Percentiles rank a stretch among this genome's conserved stretches.
These are phyloP conservation scores for Schizothecium vesticola DNA, from an alignment of 495 filamentous ascomycete genomes.

Conservation along the genomic window DNA sequence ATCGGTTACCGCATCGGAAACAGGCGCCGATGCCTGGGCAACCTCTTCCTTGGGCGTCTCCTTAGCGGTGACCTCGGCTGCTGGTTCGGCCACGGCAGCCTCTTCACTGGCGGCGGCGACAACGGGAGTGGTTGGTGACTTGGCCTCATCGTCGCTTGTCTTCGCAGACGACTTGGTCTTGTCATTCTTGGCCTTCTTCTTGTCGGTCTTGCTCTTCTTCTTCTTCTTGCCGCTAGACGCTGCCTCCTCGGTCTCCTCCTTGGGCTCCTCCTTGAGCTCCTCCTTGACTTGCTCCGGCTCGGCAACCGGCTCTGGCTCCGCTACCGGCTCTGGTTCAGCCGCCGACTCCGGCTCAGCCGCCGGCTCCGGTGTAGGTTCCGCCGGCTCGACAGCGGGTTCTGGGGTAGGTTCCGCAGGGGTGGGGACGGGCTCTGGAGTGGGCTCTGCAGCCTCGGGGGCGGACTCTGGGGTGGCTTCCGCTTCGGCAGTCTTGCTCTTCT, in stretches of 20 bases:
- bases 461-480: constrained; percentile 8
- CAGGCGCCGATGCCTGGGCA: constrained; percentile 1
- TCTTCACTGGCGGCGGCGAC: background rate
- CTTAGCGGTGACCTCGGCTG: background rate
- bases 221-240: background rate
- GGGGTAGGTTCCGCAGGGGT: background rate
- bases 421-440: background rate
- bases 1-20: background rate
- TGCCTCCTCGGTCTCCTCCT: background rate
- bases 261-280: constrained; percentile 6
- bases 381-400: background rate
- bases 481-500: constrained; percentile 10
- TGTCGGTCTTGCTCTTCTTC: background rate
- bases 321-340: background rate
- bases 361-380: constrained; percentile 10
- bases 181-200: constrained; percentile 8
- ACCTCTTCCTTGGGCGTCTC: constrained; percentile 1
- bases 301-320: background rate
- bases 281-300: background rate
- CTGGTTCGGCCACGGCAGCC: background rate
- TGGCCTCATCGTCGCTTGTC: background rate
- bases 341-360: constrained; percentile 8
- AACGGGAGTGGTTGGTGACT: background rate
- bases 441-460: background rate
- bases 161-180: background rate